Percentiles rank a stretch among this genome's conserved stretches.
These are phyloP conservation scores for Rhizopus arrhizus DNA, from an alignment of 371 early-diverging fungal species.

Conservation along the genomic window DNA sequence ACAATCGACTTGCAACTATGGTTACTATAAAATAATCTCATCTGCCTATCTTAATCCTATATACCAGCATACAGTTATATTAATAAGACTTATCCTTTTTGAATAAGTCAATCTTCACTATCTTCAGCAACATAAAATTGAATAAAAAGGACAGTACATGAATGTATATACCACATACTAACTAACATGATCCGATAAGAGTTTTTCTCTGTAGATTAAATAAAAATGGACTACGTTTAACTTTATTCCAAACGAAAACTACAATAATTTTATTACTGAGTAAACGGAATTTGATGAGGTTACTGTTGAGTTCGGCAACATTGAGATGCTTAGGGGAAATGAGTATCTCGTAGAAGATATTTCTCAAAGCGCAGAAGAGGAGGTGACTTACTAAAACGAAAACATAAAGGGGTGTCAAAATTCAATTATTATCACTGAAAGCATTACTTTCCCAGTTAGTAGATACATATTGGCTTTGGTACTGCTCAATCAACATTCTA, in stretches of 20 bases:
- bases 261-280: conserved; percentile 20
- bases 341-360: conserved; percentile 18
- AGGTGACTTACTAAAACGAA: conserved; percentile 14
- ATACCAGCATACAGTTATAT: too few relatives aligned
- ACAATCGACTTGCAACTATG: too few relatives aligned
- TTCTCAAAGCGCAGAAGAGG: conserved; percentile 9
- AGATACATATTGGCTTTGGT: conserved; percentile 19
- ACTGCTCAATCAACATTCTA: conserved; percentile 19
- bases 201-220: not conserved
- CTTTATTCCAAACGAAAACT: conserved; percentile 18
- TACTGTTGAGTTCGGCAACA: conserved; percentile 16
- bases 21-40: too few relatives aligned
- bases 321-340: conserved; percentile 16
- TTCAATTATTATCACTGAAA: conserved; percentile 13
- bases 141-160: too few relatives aligned
- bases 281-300: conserved; percentile 14
- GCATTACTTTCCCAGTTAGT: conserved; percentile 16
- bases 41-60: too few relatives aligned
- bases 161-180: not conserved
- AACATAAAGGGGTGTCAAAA: conserved; percentile 12
- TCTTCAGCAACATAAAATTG: too few relatives aligned
- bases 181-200: not conserved
- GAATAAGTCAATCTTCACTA: too few relatives aligned
- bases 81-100: too few relatives aligned
- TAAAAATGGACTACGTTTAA: too few relatives aligned